phyloP scores from a whole-genome alignment of 768 basidiomycete genomes.

The Hygrophorus russula region DNA sequence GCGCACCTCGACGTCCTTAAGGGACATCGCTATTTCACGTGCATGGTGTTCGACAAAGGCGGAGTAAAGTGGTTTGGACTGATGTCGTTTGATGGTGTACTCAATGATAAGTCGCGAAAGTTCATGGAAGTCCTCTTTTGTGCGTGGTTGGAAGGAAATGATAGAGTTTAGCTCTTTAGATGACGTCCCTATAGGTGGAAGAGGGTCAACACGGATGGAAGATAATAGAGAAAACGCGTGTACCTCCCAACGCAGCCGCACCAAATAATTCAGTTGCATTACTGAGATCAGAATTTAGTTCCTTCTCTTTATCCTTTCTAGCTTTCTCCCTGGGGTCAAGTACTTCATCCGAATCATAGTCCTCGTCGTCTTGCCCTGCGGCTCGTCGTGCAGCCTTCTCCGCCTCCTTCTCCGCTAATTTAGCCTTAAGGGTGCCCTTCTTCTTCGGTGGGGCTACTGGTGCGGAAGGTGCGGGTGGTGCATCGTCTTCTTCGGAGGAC shows the following conservation, averaged over 20 bases:
- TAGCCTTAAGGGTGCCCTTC: conserved; percentile 85
- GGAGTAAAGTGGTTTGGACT: conserved; percentile 72
- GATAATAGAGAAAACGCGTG: conserved; percentile 9
- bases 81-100: conserved; percentile 65
- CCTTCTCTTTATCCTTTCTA: conserved; percentile 63
- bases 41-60: conserved; percentile 79
- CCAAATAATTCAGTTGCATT: conserved; percentile 80
- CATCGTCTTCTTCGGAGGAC: conserved; percentile 64
- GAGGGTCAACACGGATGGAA: not conserved
- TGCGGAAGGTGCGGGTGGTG: conserved; percentile 30
- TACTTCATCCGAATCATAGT: conserved; percentile 55
- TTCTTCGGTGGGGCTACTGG: conserved; percentile 71
- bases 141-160: conserved; percentile 70
- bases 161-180: conserved; percentile 59
- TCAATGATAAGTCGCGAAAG: conserved; percentile 70
- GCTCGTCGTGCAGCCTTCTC: conserved; percentile 43
- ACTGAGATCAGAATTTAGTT: conserved; percentile 79
- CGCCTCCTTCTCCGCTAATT: conserved; percentile 87
- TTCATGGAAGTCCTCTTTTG: conserved; percentile 77
- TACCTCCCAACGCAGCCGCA: conserved; percentile 53
- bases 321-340: conserved; percentile 75
- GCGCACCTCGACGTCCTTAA: conserved; percentile 86
- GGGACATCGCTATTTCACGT: conserved; percentile 59
- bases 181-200: conserved; percentile 40
- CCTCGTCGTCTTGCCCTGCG: conserved; percentile 28